phyloP scores from a whole-genome alignment of 371 early-diverging fungal species.

The Parasitella parasitica region DNA sequence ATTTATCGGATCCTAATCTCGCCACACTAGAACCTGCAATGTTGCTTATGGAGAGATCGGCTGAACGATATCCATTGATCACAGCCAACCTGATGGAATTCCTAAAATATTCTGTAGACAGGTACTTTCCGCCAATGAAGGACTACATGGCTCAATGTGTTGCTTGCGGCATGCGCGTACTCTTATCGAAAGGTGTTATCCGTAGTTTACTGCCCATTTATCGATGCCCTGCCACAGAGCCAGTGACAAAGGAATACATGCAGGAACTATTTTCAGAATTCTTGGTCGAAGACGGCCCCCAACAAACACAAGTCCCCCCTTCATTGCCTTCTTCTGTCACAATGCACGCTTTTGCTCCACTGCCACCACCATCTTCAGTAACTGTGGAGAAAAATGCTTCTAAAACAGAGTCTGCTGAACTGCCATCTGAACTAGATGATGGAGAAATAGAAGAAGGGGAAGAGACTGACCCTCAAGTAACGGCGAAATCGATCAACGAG shows the following conservation, averaged over 20 bases:
- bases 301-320: background rate
- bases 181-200: slow-evolving; percentile 68
- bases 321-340: slow-evolving; percentile 9
- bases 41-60: slow-evolving; percentile 70
- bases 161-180: slow-evolving; percentile 54
- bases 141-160: slow-evolving; percentile 53
- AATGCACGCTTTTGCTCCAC: background rate
- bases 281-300: slow-evolving; percentile 5
- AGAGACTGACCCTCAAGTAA: background rate
- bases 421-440: background rate
- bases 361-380: background rate
- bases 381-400: background rate
- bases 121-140: slow-evolving; percentile 58
- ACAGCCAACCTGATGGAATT: slow-evolving; percentile 69
- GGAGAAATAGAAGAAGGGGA: background rate
- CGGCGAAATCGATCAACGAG: background rate
- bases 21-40: slow-evolving; percentile 64
- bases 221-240: slow-evolving; percentile 30
- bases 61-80: slow-evolving; percentile 65
- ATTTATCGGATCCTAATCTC: no score
- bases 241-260: slow-evolving; percentile 28
- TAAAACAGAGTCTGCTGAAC: background rate
- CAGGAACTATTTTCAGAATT: slow-evolving; percentile 31
- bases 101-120: slow-evolving; percentile 54
- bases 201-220: slow-evolving; percentile 40